These are phyloP conservation scores for Aquilaria agallochum DNA, from an alignment of 441 rosid species.

Conservation along the genomic window DNA sequence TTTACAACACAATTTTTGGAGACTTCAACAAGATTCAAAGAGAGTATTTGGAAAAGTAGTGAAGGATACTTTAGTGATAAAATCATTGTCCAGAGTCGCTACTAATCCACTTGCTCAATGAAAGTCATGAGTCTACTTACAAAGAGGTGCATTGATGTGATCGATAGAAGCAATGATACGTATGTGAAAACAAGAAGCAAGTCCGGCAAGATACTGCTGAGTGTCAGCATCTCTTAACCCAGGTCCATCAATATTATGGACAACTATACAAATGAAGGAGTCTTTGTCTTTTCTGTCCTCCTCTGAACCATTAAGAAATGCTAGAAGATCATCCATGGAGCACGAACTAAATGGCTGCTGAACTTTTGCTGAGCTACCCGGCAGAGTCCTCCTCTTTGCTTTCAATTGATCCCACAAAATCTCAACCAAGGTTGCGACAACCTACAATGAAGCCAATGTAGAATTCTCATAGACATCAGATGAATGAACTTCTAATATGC, in stretches of 20 bases:
- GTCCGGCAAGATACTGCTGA: slow-evolving; percentile 51
- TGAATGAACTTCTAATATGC: too few species aligned
- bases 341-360: slow-evolving; percentile 59
- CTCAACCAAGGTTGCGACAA: slow-evolving; percentile 56
- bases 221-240: slow-evolving; percentile 65
- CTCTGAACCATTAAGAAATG: slow-evolving; percentile 50
- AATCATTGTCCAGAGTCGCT: too few species aligned
- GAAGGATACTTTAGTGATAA: too few species aligned
- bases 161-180: slow-evolving; percentile 89
- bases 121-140: slow-evolving; percentile 39
- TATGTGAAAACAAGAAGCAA: slow-evolving; percentile 65
- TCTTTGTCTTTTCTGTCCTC: slow-evolving; percentile 36
- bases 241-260: slow-evolving; percentile 94
- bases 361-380: slow-evolving; percentile 31
- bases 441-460: slow-evolving; percentile 34
- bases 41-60: too few species aligned
- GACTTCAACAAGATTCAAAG: too few species aligned
- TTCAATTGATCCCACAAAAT: slow-evolving; percentile 64
- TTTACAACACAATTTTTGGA: too few species aligned
- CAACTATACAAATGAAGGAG: slow-evolving; percentile 54
- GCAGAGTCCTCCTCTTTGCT: slow-evolving; percentile 32
- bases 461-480: not conserved
- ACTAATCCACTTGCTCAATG: not conserved
- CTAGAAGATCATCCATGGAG: slow-evolving; percentile 71
- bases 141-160: slow-evolving; percentile 81